phyloP scores from a whole-genome alignment of 345 rosid genomes.

The Populus simonii region DNA sequence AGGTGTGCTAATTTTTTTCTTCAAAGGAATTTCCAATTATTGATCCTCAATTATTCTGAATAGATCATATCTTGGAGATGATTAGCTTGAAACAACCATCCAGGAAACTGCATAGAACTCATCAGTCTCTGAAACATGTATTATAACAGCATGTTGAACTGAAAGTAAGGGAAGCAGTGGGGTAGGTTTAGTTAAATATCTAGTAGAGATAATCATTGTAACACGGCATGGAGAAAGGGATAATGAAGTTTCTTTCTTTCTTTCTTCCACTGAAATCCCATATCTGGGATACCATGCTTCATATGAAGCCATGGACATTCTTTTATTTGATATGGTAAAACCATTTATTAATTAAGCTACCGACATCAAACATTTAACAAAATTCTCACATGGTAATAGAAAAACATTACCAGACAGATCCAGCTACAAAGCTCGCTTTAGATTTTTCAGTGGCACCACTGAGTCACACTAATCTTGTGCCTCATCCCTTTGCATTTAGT shows the following conservation, averaged over 20 bases:
- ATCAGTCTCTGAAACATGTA: not conserved
- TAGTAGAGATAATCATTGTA: not conserved
- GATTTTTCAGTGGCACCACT: not conserved
- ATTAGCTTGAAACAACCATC: not conserved
- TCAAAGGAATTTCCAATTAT: not conserved
- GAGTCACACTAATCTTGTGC: not conserved
- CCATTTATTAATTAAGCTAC: not conserved
- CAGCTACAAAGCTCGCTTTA: not conserved
- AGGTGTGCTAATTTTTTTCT: slow-evolving; percentile 45
- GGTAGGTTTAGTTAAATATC: not conserved
- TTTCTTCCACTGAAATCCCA: not conserved
- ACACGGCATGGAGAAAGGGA: not conserved
- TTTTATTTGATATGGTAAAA: not conserved
- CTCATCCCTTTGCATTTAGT: not conserved
- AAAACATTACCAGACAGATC: not conserved
- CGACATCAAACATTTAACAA: not conserved
- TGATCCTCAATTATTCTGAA: not conserved
- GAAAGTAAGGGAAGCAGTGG: not conserved
- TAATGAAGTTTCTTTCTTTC: not conserved
- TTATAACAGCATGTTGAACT: not conserved
- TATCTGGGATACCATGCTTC: not conserved
- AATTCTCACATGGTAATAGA: not conserved
- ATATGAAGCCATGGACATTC: not conserved
- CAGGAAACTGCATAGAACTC: not conserved
- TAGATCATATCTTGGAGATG: not conserved